Percentiles rank a stretch among this genome's conserved stretches.
Conservation (phyloP, 2,329 filamentous ascomycete genomes). For the Alternaria brassicicola region DNA sequence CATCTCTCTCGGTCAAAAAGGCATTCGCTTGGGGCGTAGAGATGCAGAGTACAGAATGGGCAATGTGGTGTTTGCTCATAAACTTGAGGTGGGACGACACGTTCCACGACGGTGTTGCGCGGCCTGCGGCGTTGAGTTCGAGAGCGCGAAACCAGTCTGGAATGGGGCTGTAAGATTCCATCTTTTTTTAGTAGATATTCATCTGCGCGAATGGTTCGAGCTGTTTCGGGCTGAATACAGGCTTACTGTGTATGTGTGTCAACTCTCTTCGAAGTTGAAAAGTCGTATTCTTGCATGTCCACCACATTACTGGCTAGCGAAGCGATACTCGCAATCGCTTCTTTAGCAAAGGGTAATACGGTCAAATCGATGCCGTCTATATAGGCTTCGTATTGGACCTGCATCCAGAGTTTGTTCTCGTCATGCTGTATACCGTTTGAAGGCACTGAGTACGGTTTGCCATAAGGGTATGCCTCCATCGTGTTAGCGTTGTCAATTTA, state of each 20-base stretch:
- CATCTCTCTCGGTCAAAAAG: conserved; percentile 26
- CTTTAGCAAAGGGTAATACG: conserved; percentile 36
- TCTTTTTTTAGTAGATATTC: not conserved
- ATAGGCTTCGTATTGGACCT: conserved; percentile 23
- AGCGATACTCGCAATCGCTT: conserved; percentile 39
- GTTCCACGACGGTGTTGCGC: conserved; percentile 42
- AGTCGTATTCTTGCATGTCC: conserved; percentile 9
- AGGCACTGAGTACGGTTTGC: not conserved
- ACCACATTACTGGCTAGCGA: conserved; percentile 19
- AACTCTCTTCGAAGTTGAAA: conserved; percentile 32
- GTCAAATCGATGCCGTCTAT: conserved; percentile 35
- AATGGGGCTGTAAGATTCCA: conserved; percentile 28
- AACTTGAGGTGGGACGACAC: conserved; percentile 38
- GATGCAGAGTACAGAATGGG: conserved; percentile 39
- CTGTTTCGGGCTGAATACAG: not conserved
- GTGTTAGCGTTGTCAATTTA: not conserved
- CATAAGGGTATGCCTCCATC: conserved; percentile 3
- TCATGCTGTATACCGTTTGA: not conserved
- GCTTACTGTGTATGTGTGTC: conserved; percentile 45
- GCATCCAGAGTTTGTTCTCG: conserved; percentile 4
- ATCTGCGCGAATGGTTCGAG: not conserved
- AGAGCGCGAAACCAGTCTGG: conserved; percentile 44
- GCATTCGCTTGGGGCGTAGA: conserved; percentile 47
- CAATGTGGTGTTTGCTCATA: conserved; percentile 39
- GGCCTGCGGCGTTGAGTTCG: conserved; percentile 42